Conservation (phyloP, 75 land plant species). For the Picea glauca region DNA sequence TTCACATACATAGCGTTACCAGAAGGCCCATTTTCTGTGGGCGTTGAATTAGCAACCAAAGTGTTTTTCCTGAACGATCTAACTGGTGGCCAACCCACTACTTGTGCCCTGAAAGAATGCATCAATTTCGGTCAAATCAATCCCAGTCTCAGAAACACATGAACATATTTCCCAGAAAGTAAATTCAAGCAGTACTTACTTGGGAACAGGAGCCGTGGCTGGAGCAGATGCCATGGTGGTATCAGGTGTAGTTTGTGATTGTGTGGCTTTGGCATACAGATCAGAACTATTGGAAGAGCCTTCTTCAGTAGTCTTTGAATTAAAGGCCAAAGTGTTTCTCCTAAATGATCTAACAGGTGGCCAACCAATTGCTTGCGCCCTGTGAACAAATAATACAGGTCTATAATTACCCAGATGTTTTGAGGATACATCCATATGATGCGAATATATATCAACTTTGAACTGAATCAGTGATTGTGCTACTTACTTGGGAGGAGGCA, state of each 20-base stretch:
- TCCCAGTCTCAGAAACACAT: no score
- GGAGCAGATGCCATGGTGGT: conserved; percentile 26
- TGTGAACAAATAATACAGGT: no score
- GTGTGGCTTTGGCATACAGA: no score
- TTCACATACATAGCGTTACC: conserved; percentile 54
- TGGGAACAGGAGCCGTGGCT: conserved; percentile 10
- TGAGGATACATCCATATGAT: no score
- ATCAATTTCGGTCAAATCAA: neutral
- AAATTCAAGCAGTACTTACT: neutral
- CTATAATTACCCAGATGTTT: neutral
- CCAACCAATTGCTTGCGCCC: neutral
- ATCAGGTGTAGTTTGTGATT: neutral
- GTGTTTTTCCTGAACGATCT: conserved; percentile 70
- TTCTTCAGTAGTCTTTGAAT: no score
- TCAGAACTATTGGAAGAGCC: no score
- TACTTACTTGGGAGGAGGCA: no score
- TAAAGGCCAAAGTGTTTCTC: neutral
- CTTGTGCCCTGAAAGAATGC: conserved; percentile 51
- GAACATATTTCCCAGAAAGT: neutral
- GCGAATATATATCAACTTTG: no score
- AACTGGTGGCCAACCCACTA: conserved; percentile 87
- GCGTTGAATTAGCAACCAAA: conserved; percentile 39
- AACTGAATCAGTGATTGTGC: no score
- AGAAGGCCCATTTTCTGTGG: conserved; percentile 29
- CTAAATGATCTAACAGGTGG: neutral